Conservation (phyloP, 768 basidiomycete genomes). For the Nidularia sp. region DNA sequence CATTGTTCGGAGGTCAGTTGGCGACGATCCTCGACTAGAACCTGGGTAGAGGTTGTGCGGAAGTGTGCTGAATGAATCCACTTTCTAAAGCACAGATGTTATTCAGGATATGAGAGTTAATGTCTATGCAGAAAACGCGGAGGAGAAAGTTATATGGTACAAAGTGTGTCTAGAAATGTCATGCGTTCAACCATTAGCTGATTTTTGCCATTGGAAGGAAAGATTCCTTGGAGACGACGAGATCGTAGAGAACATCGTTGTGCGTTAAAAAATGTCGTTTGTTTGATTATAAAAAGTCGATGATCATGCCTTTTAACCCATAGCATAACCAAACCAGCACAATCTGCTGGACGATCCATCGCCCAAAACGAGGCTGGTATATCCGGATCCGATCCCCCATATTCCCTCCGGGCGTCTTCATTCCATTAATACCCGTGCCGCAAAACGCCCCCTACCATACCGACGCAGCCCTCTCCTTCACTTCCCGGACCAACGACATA, state of each 20-base stretch:
- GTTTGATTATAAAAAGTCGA: too few relatives aligned
- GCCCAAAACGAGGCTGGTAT: slow-evolving; percentile 82
- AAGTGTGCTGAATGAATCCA: neutral
- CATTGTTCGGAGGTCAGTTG: slow-evolving; percentile 27
- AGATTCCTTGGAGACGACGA: slow-evolving; percentile 69
- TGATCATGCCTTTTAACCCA: too few relatives aligned
- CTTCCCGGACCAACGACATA: slow-evolving; percentile 41
- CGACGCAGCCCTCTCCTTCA: slow-evolving; percentile 50
- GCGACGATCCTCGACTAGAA: neutral
- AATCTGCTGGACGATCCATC: slow-evolving; percentile 73
- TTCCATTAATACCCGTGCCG: slow-evolving; percentile 49
- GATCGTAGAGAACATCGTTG: slow-evolving; percentile 71
- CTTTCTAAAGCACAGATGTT: slow-evolving; percentile 68
- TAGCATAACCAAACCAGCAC: slow-evolving; percentile 64
- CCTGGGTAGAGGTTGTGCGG: neutral
- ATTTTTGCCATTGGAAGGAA: slow-evolving; percentile 48
- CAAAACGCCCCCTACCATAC: slow-evolving; percentile 40
- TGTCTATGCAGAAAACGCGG: slow-evolving; percentile 52
- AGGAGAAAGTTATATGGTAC: slow-evolving; percentile 66
- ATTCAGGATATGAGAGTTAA: slow-evolving; percentile 66
- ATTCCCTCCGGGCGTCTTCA: slow-evolving; percentile 61
- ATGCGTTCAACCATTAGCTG: slow-evolving; percentile 3
- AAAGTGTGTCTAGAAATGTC: slow-evolving; percentile 41
- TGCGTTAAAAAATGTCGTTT: too few relatives aligned
- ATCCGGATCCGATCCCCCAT: slow-evolving; percentile 68